Base-by-base conservation (phyloP, 208 protist species). In the Wallacemonas sp. region DNA sequence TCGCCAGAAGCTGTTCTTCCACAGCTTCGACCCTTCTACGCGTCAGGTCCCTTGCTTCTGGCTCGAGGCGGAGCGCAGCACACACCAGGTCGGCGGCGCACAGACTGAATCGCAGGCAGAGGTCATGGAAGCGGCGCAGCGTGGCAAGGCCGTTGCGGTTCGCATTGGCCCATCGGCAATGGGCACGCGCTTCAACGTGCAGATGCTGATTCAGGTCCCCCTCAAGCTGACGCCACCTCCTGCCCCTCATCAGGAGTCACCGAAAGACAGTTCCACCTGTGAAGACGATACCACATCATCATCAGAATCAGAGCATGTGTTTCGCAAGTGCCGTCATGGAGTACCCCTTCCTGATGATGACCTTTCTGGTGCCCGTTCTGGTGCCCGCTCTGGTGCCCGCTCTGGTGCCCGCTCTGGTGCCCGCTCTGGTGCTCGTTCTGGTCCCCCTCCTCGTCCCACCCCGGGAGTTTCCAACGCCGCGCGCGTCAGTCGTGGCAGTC, bases 191-290 rank as follows among this genome's bases (percentile, higher is more conserved):
- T 47, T 47, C 43, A 47, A 47, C 43, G 43, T 47, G 17, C 43
- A 47, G 43, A 47, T 47, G 43, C 43, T 47, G 11, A 47, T 47
- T 47, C 43, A 47, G 43, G 43, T 47, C 17, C 43, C 43, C 17
- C 19, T 47, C 17, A 8, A 47, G 19, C 43, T 21, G 19, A 47
- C 5, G 17, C 43, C 11, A 19, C 17, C 11, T 4, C 43, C 36
- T 17, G n/a, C n/a, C n/a, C n/a, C n/a, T 6, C 14, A 6, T 41
- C 14, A 17, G 9, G 14, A 41, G 14, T 14, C 36, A 14, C 9
- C 36, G 14, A 41, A 41, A 17, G 9, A 14, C 14, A 14, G 36
- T 41, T 41, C 36, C 9, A 14, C 36, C 14, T 14, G 36, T 41
- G 36, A 41, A 41, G 6, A 6, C 6, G 43, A 4, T 24, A 21